Evolutionary conservation across 1,284 basidiomycete species (phyloP), one percentile per base, ranked within the genome.

Genomic region (Austropuccinia psidii): DNA sequence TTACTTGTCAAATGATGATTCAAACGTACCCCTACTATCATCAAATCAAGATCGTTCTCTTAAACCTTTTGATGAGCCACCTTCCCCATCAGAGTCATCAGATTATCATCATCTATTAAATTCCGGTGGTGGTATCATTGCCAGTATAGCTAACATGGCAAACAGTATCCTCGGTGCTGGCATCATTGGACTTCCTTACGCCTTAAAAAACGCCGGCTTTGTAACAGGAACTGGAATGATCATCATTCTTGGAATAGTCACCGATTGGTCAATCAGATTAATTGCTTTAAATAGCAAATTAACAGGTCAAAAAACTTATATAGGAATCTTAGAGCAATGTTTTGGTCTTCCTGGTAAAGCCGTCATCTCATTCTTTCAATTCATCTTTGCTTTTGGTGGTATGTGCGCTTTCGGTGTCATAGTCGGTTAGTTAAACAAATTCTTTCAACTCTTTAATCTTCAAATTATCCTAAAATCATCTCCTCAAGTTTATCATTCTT

Each of bases 371-470:
- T 90, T 98, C 81, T 98, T 98, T 81, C 96, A 98, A 80, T 98
- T 98, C 79, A 85, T 93, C 62, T 61, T 76, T 50, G 73, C 57
- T 58, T 70, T 68, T 54, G 70, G 77, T 67, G 91, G 93, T 35
- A 96, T 95, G 91, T 94, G 91, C 78, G 93, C 93, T 0, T 96
- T 96, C 81, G 91, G 92, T 37, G 93, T 96, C 77, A 95, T 95
- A 60, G 81, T 80, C 24, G 81, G 77, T 77, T 9, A 62, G 76
- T 39, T 24, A 37, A 24, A 31, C 43, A 33, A 29, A 27, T 24
- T 43, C 52, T 50, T 54, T 33, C 61, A 43, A 50, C 29, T 60
- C 33, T 39, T 33, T 11, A n/a, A 35, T 33, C n/a, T 39, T 37
- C 33, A 27, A 50, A 54, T 33, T 78, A 90, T 90, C 54, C 89